Conservation (phyloP, 164 flowering plant species). For the Saururus chinensis region DNA sequence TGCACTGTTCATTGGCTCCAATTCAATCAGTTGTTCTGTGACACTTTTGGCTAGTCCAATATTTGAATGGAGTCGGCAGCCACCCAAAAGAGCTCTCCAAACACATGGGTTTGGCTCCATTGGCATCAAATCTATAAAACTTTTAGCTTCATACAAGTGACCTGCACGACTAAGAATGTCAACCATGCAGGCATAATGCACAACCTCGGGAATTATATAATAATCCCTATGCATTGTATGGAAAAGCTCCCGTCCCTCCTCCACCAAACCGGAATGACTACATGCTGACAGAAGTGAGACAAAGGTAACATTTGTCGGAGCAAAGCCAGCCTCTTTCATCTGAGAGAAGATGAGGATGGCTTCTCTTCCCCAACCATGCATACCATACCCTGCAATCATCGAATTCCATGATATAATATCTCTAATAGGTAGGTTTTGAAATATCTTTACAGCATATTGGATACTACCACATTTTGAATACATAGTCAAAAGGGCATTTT, state of each 20-base stretch:
- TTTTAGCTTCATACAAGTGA: constrained; percentile 33
- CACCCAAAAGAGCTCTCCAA: constrained; percentile 53
- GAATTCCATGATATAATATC: constrained; percentile 50
- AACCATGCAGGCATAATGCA: constrained; percentile 54
- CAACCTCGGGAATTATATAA: constrained; percentile 29
- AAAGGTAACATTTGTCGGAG: constrained; percentile 39
- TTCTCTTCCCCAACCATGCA: constrained; percentile 35
- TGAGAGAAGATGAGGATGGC: constrained; percentile 32
- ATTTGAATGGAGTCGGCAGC: constrained; percentile 29
- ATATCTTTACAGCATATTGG: constrained; percentile 28
- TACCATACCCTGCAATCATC: constrained; percentile 45
- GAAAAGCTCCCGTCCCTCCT: constrained; percentile 33
- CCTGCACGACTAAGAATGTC: constrained; percentile 61
- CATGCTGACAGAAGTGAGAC: constrained; percentile 50
- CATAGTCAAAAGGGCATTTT: constrained; percentile 44
- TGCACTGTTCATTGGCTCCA: constrained; percentile 43
- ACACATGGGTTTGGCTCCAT: constrained; percentile 42
- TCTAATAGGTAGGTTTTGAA: constrained; percentile 16
- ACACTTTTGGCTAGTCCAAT: constrained; percentile 20
- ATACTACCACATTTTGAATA: constrained; percentile 57
- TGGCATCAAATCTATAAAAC: constrained; percentile 36
- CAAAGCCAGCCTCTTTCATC: constrained; percentile 38
- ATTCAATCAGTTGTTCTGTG: constrained; percentile 33
- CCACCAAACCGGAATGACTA: constrained; percentile 49
- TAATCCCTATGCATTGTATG: constrained; percentile 33